A percentile compares a stretch with the other conserved stretches of the same genome.
phyloP scores from a whole-genome alignment of 305 asterid genomes.

The Ajuga reptans region DNA sequence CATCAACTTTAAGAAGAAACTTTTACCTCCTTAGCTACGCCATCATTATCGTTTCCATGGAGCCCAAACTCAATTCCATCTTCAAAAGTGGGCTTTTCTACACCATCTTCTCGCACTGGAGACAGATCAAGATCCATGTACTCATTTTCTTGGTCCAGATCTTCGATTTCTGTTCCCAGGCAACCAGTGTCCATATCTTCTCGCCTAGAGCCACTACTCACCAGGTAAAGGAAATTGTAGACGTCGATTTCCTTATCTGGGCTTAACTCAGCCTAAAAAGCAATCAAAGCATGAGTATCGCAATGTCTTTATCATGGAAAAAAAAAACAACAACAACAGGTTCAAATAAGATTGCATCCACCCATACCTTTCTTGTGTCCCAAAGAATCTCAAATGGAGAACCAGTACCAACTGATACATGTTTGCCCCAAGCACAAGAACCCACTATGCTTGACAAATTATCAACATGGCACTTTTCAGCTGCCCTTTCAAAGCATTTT shows the following conservation, averaged over 20 bases:
- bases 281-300: conserved; percentile 20
- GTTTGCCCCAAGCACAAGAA: conserved; percentile 97
- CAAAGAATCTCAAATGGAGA: conserved; percentile 80
- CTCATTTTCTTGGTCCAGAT: conserved; percentile 52
- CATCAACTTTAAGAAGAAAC: conserved; percentile 7
- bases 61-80: conserved; percentile 43
- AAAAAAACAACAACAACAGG: too few relatives aligned
- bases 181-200: conserved; percentile 58
- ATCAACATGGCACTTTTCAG: conserved; percentile 87
- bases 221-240: conserved; percentile 78
- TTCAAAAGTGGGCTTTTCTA: conserved; percentile 65
- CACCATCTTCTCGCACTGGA: conserved; percentile 62
- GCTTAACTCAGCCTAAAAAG: conserved; percentile 54
- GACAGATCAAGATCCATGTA: conserved; percentile 49
- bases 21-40: conserved; percentile 31
- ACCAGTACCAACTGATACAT: conserved; percentile 92
- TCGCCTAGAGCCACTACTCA: conserved; percentile 46
- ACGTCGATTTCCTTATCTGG: conserved; percentile 57
- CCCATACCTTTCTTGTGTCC: conserved; percentile 75
- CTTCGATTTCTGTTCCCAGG: conserved; percentile 72
- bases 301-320: conserved; percentile 4
- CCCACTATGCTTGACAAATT: conserved; percentile 79
- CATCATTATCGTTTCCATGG: conserved; percentile 27
- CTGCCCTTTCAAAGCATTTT: conserved; percentile 90
- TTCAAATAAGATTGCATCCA: conserved; percentile 7